Percentiles rank a stretch among this genome's conserved stretches.
These are phyloP conservation scores for Microcyclosporella mali DNA, from an alignment of 2,329 filamentous ascomycete genomes.

Conservation along the genomic window DNA sequence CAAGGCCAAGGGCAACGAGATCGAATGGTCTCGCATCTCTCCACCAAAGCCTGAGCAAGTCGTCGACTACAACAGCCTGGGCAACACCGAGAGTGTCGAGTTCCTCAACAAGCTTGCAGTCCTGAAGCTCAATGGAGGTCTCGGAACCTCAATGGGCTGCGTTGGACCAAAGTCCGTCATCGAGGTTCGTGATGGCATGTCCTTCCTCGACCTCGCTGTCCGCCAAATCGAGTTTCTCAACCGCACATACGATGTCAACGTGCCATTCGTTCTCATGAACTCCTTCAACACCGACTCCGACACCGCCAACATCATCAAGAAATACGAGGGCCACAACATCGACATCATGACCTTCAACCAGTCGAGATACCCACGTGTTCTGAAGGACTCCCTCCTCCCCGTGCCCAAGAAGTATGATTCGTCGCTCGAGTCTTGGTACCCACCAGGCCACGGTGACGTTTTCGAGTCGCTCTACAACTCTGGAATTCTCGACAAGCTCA, in stretches of 20 bases:
- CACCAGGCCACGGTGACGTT: conserved; percentile 97
- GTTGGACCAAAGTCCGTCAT: conserved; percentile 99
- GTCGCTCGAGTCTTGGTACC: conserved; percentile 94
- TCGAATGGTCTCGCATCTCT: conserved; percentile 94
- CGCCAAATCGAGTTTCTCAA: conserved; percentile 99
- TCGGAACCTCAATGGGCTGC: conserved; percentile 99
- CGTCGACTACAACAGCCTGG: conserved; percentile 84
- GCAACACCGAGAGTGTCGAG: conserved; percentile 81
- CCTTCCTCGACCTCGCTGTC: conserved; percentile 96
- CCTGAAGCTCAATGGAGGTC: conserved; percentile 97
- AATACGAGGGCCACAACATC: conserved; percentile 99
- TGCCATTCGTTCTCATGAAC: conserved; percentile 99
- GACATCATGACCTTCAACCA: conserved; percentile 99
- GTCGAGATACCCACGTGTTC: conserved; percentile 93
- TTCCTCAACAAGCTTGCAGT: conserved; percentile 98
- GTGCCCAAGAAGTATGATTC: conserved; percentile 86
- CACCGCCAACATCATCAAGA: conserved; percentile 99
- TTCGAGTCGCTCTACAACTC: conserved; percentile 99
- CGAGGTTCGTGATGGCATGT: conserved; percentile 99
- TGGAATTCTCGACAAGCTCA: conserved; percentile 91
- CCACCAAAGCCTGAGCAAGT: conserved; percentile 91
- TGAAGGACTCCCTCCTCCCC: conserved; percentile 95
- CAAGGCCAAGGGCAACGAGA: conserved; percentile 95
- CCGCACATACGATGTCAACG: conserved; percentile 94
- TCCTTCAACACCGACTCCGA: conserved; percentile 99